Percentiles rank a stretch among this genome's conserved stretches.
phyloP scores from a whole-genome alignment of 2,329 filamentous ascomycete species.

The Monilinia polystroma region DNA sequence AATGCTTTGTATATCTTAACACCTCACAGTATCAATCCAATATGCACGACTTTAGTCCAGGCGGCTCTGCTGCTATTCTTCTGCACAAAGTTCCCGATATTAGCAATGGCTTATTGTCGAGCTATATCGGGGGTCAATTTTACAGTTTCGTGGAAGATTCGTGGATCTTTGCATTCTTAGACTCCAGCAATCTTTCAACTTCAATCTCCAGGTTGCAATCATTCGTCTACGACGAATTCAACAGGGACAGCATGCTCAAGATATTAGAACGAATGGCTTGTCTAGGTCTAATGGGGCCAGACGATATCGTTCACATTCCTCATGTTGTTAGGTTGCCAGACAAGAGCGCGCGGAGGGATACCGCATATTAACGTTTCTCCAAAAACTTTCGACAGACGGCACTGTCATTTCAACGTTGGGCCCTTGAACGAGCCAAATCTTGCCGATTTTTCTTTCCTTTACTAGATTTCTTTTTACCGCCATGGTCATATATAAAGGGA shows the following conservation, averaged over 20 bases:
- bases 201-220: neutral
- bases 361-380: neutral
- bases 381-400: neutral
- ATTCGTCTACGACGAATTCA: neutral
- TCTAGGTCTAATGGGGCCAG: neutral
- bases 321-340: neutral
- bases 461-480: neutral
- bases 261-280: neutral
- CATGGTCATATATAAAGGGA: no score
- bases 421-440: neutral
- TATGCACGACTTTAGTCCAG: neutral
- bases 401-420: neutral
- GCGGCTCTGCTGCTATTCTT: neutral
- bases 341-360: conserved; percentile 11
- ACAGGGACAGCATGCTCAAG: neutral
- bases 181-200: no score
- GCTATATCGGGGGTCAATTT: neutral
- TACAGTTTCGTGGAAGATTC: neutral
- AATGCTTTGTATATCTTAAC: neutral
- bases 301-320: neutral
- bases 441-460: neutral
- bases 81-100: neutral
- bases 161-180: no score
- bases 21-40: neutral
- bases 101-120: neutral